Evolutionary conservation across 331 rosid species (phyloP), one percentile per base, ranked within the genome.

Genomic region (Cydonia oblonga): DNA sequence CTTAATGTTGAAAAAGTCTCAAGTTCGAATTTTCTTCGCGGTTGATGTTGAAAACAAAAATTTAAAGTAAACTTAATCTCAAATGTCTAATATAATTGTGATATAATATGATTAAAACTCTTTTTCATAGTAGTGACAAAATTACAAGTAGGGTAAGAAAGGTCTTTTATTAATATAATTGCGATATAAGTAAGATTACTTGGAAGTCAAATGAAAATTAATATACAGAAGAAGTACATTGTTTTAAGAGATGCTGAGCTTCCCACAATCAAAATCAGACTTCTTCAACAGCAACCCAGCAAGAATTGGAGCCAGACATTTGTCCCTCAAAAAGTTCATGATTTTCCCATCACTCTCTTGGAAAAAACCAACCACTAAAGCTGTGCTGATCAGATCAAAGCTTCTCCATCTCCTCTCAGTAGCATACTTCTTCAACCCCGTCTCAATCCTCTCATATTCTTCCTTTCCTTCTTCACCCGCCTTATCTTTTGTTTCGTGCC

Each of bases 381-480:
- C 19, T 11, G 82, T 57, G 66, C 15, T 15, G n/a, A 77, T 70
- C 18, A 87, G 68, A 56, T 78, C 73, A 74, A 78, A 57, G 73
- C 79, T 51, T 76, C 91, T 84, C 87, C 87, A 82, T 79, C 66
- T 68, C 67, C 92, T 85, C 76, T 87, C 82, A 0, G 38, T 67
- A 11, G 80, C 86, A 73, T 79, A 87, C 79, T 77, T 87, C 53
- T 24, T 81, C 74, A 85, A 77, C 8, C 71, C 76, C 28, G 9
- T 49, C 25, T 83, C 82, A 75, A 85, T 79, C 62, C 66, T 79
- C 23, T 71, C 69, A 64, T 46, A 72, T n/a, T 80, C 79, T 0
- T 76, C 91, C 49, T 66, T 22, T 30, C 33, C 79, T 5, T 73
- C 64, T 56, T 61, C 72, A 2, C 28, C 19, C 23, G 64, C 23